Evolutionary conservation across 495 filamentous ascomycete species (phyloP).

Genomic region (Penicillium egyptiacum): DNA sequence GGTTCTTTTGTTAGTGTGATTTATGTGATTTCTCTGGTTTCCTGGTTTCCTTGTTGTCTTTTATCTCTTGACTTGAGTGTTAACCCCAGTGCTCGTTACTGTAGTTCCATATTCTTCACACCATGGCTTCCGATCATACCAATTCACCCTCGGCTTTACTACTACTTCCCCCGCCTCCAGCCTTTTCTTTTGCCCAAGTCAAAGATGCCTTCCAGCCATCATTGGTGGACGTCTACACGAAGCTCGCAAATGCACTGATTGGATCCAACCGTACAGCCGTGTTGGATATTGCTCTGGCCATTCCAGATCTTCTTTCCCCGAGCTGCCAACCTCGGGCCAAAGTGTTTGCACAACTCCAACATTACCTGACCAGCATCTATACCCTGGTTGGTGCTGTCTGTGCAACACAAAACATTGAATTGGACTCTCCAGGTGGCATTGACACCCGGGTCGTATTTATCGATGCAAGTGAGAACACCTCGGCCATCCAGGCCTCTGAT

Average conservation of each 20-base stretch:
- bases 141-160: conserved; percentile 40
- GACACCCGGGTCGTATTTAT: conserved; percentile 76
- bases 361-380: conserved; percentile 74
- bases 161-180: conserved; percentile 49
- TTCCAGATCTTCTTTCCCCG: conserved; percentile 43
- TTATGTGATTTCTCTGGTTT: not conserved
- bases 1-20: not conserved
- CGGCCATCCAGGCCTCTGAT: not conserved
- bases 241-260: conserved; percentile 30
- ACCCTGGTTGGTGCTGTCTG: conserved; percentile 68
- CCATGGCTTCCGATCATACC: conserved; percentile 29
- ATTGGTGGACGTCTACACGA: conserved; percentile 35
- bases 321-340: conserved; percentile 48
- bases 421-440: conserved; percentile 68
- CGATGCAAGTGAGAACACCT: conserved; percentile 32
- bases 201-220: conserved; percentile 43
- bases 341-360: conserved; percentile 63
- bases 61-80: not conserved
- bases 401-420: conserved; percentile 58
- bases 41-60: not conserved
- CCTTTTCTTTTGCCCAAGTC: conserved; percentile 38
- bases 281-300: conserved; percentile 47
- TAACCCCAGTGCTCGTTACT: not conserved
- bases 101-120: conserved; percentile 6
- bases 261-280: conserved; percentile 32